Evolutionary conservation across 2,329 filamentous ascomycete species (phyloP), one percentile per base, ranked within the genome.

Genomic region (Penicillium brevicompactum): DNA sequence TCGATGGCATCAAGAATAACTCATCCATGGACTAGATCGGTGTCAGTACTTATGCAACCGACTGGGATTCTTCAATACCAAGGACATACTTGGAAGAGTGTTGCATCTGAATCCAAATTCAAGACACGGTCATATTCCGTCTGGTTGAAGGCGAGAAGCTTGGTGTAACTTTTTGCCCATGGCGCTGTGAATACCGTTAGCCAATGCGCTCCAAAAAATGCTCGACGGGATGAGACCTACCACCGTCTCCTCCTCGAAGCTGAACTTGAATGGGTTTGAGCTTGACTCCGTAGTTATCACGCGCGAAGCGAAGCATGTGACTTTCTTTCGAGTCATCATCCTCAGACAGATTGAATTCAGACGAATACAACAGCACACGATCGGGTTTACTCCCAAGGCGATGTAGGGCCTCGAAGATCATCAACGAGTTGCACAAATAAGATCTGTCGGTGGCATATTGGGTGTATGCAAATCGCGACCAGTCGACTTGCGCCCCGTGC

Each of bases 61-160:
- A 4, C 4, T 6, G 13, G 13, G 9, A 2, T 3, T 24, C 10
- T 1, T 4, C 6, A 3, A 8, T 32, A 13, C 4, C 6, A 3
- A 4, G 13, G 7, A 13, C 18, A 31, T 22, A 64, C 61, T 53
- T 64, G 55, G 3, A 87, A 77, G 2, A 89, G 71, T 1, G 82
- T 82, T 18, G 82, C 76, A 63, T 89, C 86, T 1, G 84, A 86
- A 66, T 89, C 82, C n/a, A 84, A 67, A 44, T 75, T 72, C n/a
- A 84, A 69, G 24, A 84, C 76, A 30, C 82, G 76, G 22, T 77
- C 67, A 64, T 88, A 88, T 48, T 84, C 76, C 0, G 82, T 84
- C 48, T 87, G 83, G 56, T 85, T 85, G 70, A 87, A 89, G 1
- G 84, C 83, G 8, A 87, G 77, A 32, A 88, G 81, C 65, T 89